Conservation (phyloP, 164 flowering plant species). For the Macadamia integrifolia region DNA sequence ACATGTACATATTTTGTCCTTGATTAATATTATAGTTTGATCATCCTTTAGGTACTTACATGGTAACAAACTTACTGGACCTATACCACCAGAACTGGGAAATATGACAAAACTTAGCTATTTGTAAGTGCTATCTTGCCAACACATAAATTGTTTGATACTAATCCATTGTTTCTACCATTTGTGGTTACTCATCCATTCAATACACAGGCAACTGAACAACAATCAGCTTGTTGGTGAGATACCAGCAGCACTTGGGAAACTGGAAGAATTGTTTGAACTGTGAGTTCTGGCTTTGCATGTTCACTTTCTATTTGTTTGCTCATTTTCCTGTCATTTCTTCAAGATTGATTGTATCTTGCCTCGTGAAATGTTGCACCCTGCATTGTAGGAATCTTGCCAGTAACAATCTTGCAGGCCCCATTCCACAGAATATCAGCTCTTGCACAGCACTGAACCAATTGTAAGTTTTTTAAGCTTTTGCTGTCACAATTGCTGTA, state of each 20-base stretch:
- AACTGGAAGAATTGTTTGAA: constrained; percentile 82
- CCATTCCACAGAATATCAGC: constrained; percentile 52
- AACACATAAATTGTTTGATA: background rate
- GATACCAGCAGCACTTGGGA: constrained; percentile 87
- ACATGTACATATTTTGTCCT: background rate
- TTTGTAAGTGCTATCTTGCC: constrained; percentile 44
- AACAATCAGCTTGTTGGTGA: constrained; percentile 59
- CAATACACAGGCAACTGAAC: constrained; percentile 64
- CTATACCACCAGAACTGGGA: constrained; percentile 90
- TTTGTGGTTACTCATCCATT: background rate
- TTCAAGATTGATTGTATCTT: background rate
- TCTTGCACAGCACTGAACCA: constrained; percentile 77
- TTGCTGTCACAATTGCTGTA: background rate
- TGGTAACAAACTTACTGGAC: constrained; percentile 81
- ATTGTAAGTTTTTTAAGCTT: constrained; percentile 39
- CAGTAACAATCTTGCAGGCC: constrained; percentile 72
- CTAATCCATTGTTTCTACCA: background rate
- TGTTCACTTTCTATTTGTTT: background rate
- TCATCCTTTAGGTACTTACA: constrained; percentile 60
- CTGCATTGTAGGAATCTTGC: constrained; percentile 63
- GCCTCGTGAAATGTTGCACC: background rate
- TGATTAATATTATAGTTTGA: background rate
- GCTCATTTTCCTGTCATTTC: background rate
- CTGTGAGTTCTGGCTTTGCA: constrained; percentile 36
- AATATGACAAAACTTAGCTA: constrained; percentile 94